Conservation (phyloP, 768 basidiomycete genomes). For the Suillus weaverae region DNA sequence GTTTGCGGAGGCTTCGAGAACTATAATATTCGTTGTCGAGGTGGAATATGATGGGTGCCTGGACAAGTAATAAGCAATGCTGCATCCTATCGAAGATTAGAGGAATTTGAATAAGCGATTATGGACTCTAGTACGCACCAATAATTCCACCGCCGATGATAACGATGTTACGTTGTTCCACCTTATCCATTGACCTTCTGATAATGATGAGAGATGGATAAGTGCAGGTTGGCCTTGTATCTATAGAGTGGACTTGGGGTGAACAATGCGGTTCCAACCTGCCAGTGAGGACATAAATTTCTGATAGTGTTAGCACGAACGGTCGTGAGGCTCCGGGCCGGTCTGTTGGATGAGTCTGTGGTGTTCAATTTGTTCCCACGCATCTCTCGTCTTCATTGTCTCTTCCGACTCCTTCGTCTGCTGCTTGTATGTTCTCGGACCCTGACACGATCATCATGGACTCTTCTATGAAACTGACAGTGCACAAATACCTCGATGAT, state of each 20-base stretch:
- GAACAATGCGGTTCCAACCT: background rate
- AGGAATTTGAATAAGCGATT: background rate
- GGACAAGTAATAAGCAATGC: constrained; percentile 79
- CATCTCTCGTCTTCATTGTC: background rate
- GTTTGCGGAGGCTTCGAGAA: constrained; percentile 68
- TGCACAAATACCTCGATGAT: constrained; percentile 24
- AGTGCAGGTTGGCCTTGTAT: background rate
- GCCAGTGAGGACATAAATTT: background rate
- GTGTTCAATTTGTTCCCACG: background rate
- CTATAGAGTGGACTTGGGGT: background rate
- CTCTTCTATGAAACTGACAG: constrained; percentile 12
- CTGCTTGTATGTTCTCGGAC: background rate
- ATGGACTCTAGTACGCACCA: constrained; percentile 35
- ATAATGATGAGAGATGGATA: constrained; percentile 1
- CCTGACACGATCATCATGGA: background rate
- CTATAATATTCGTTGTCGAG: constrained; percentile 46
- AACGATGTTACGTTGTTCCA: constrained; percentile 47
- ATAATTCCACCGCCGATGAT: constrained; percentile 88
- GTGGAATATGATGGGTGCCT: constrained; percentile 50
- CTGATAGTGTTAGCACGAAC: background rate
- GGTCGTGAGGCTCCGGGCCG: background rate
- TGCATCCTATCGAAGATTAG: constrained; percentile 36
- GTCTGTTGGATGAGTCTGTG: background rate
- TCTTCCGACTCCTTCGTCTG: background rate
- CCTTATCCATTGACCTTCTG: constrained; percentile 15